Conservation (phyloP, 2,329 filamentous ascomycete genomes). For the Monosporascus ibericus region DNA sequence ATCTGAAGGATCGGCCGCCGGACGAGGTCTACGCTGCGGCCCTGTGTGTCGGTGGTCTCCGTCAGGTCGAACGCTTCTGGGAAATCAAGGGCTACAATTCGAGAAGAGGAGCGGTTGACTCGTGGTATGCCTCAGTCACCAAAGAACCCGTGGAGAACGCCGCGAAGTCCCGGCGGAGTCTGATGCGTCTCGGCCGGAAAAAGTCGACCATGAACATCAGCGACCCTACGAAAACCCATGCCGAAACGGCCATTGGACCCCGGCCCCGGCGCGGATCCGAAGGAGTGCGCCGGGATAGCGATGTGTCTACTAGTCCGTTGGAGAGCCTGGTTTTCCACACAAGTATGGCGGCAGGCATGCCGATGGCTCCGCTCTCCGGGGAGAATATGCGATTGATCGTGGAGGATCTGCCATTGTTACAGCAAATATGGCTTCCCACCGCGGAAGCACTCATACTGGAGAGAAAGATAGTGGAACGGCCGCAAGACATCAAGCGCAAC, state of each 20-base stretch:
- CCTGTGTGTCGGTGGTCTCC: constrained; percentile 53
- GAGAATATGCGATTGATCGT: constrained; percentile 47
- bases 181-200: constrained; percentile 51
- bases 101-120: constrained; percentile 52
- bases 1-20: constrained; percentile 54
- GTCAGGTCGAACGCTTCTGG: constrained; percentile 59
- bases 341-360: constrained; percentile 54
- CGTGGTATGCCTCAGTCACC: constrained; percentile 49
- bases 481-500: constrained; percentile 58
- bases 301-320: constrained; percentile 17
- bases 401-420: constrained; percentile 49
- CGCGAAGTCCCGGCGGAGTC: constrained; percentile 44
- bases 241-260: constrained; percentile 7
- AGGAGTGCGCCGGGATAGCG: constrained; percentile 19
- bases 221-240: constrained; percentile 20
- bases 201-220: constrained; percentile 40
- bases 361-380: constrained; percentile 49
- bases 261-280: constrained; percentile 24
- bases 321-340: constrained; percentile 49
- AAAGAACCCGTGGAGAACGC: constrained; percentile 37
- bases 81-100: constrained; percentile 61
- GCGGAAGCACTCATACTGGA: constrained; percentile 58
- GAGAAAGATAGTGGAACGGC: constrained; percentile 49
- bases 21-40: constrained; percentile 59
- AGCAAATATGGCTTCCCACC: constrained; percentile 57